A percentile compares a stretch with the other conserved stretches of the same genome.
Conservation (phyloP, 371 early-diverging fungal genomes). For the Apophysomyces ossiformis region DNA sequence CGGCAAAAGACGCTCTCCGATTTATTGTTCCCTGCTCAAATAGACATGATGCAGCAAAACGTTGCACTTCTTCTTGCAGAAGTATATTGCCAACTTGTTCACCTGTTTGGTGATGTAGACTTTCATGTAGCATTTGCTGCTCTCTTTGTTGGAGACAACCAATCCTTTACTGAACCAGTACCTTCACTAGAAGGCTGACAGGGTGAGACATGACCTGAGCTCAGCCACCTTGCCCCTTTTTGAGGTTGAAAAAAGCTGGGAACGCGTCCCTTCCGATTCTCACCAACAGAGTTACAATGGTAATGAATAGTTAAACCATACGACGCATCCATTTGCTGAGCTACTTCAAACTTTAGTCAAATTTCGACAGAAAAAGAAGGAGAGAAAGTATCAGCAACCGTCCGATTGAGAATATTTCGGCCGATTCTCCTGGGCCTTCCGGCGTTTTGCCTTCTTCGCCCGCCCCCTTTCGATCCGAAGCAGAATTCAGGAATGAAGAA, state of each 20-base stretch:
- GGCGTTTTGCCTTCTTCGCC: constrained; percentile 50
- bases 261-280: constrained; percentile 5
- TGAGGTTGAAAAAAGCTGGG: neutral
- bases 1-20: too few species aligned
- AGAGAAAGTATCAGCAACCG: constrained; percentile 39
- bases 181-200: too few species aligned
- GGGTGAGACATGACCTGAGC: neutral
- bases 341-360: neutral
- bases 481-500: constrained; percentile 42
- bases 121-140: too few species aligned
- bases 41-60: too few species aligned
- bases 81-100: too few species aligned
- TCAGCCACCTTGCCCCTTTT: constrained; percentile 10
- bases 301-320: neutral
- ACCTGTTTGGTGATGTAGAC: too few species aligned
- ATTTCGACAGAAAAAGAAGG: constrained; percentile 53
- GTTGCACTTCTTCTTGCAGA: too few species aligned
- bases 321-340: neutral
- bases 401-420: constrained; percentile 21
- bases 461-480: constrained; percentile 51
- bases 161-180: too few species aligned
- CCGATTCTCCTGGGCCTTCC: constrained; percentile 46
- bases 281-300: neutral
- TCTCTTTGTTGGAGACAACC: too few species aligned
- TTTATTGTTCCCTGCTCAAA: too few species aligned